phyloP scores from a whole-genome alignment of 1,284 basidiomycete species.

The Marasmius fiardii region DNA sequence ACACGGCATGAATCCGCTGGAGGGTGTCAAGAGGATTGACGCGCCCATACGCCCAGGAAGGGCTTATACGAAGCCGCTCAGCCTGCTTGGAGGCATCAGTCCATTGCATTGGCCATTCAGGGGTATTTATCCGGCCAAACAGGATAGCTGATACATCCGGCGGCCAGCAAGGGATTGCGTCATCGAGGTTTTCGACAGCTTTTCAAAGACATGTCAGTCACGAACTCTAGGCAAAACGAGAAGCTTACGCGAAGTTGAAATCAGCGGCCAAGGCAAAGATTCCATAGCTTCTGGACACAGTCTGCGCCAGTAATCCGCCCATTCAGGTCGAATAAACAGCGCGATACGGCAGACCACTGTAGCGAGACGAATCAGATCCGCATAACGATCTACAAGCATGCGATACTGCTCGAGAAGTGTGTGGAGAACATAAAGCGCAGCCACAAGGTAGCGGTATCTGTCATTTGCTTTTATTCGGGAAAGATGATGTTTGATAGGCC shows the following conservation, averaged over 20 bases:
- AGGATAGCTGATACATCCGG: constrained; percentile 62
- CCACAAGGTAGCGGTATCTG: constrained; percentile 41
- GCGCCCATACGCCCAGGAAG: constrained; percentile 60
- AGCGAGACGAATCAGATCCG: constrained; percentile 57
- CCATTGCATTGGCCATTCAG: constrained; percentile 61
- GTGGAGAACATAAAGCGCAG: constrained; percentile 69
- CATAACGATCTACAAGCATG: constrained; percentile 49
- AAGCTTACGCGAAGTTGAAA: constrained; percentile 38
- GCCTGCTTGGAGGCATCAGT: constrained; percentile 49
- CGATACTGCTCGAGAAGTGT: constrained; percentile 71
- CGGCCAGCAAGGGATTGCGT: constrained; percentile 68
- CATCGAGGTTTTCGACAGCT: constrained; percentile 51
- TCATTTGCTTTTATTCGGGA: constrained; percentile 9
- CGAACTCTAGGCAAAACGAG: background rate
- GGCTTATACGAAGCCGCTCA: constrained; percentile 44
- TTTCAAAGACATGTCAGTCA: constrained; percentile 12
- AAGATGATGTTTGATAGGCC: constrained; percentile 18
- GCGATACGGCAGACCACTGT: constrained; percentile 70
- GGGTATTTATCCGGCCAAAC: constrained; percentile 61
- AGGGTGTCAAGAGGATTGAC: constrained; percentile 51
- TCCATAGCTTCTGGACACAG: constrained; percentile 59
- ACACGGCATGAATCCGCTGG: constrained; percentile 49
- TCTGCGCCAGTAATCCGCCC: constrained; percentile 87
- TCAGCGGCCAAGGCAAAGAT: constrained; percentile 47
- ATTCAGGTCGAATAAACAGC: constrained; percentile 65